Evolutionary conservation across 495 filamentous ascomycete genomes (phyloP).

Genomic region (Staphylotrichum longicolle): DNA sequence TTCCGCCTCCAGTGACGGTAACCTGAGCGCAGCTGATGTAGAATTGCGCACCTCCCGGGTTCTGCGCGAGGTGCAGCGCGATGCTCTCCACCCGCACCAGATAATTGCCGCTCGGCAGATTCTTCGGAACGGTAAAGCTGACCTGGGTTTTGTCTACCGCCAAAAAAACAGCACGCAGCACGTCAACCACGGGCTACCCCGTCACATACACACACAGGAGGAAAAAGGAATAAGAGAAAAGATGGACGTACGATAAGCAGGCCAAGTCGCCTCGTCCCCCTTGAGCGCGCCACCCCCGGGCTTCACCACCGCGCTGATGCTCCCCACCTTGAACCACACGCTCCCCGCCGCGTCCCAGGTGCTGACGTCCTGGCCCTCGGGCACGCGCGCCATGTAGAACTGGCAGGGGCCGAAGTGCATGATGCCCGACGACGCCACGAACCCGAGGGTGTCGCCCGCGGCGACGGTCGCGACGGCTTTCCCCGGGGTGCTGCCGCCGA

Average conservation of each 20-base stretch:
- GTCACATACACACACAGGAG: too few relatives aligned
- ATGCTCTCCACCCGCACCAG: conserved; percentile 42
- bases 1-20: conserved; percentile 38
- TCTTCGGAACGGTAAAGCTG: conserved; percentile 38
- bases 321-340: conserved; percentile 51
- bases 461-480: conserved; percentile 35
- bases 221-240: background rate
- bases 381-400: conserved; percentile 51
- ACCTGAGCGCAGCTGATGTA: conserved; percentile 43
- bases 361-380: conserved; percentile 38
- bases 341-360: conserved; percentile 46
- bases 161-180: too few relatives aligned
- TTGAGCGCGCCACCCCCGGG: conserved; percentile 23
- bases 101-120: conserved; percentile 26
- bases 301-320: conserved; percentile 33
- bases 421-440: conserved; percentile 41
- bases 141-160: conserved; percentile 22
- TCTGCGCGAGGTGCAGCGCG: conserved; percentile 40
- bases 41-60: conserved; percentile 40
- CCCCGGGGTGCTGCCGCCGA: conserved; percentile 33
- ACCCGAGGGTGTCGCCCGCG: conserved; percentile 42
- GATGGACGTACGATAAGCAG: conserved; percentile 36
- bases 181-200: too few relatives aligned
- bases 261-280: conserved; percentile 37
- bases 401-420: conserved; percentile 48